Percentiles rank a stretch among this genome's conserved stretches.
Evolutionary conservation across 2,329 filamentous ascomycete species (phyloP).

Genomic region (Colletotrichum sp.): DNA sequence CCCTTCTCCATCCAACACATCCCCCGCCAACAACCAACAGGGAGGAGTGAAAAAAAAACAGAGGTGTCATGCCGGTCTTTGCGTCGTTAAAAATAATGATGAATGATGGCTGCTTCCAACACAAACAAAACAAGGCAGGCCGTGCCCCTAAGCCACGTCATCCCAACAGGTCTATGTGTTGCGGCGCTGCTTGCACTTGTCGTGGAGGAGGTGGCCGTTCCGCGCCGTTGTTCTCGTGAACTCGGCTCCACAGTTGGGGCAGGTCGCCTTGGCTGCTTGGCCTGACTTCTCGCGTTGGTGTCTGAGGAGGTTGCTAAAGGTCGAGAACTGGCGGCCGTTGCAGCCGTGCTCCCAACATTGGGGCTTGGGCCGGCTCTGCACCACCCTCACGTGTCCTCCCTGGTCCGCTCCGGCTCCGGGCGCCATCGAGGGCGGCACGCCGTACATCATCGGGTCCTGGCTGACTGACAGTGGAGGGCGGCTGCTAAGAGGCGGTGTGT

Average conservation of each 20-base stretch:
- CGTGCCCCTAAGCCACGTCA: background rate
- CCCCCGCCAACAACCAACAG: background rate
- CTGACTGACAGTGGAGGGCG: constrained; percentile 42
- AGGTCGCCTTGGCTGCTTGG: constrained; percentile 85
- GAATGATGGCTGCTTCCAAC: background rate
- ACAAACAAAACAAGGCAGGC: background rate
- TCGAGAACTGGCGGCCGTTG: constrained; percentile 94
- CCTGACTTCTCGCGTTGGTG: constrained; percentile 96
- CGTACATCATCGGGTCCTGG: constrained; percentile 51
- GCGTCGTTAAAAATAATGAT: background rate
- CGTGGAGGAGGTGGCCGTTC: constrained; percentile 84
- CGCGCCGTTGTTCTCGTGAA: constrained; percentile 89
- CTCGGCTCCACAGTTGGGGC: constrained; percentile 89
- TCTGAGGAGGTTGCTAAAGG: constrained; percentile 91
- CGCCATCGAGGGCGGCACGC: constrained; percentile 42
- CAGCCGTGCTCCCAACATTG: constrained; percentile 98
- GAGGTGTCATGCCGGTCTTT: background rate
- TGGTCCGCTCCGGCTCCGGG: constrained; percentile 33
- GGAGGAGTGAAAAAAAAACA: background rate
- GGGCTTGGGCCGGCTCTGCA: constrained; percentile 85
- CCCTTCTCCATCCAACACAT: background rate
- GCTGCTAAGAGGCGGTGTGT: constrained; percentile 31
- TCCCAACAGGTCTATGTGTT: constrained; percentile 34
- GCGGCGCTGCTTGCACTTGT: constrained; percentile 86
- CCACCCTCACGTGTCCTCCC: constrained; percentile 65